phyloP scores from a whole-genome alignment of 2,329 filamentous ascomycete genomes.

The Exophiala xenobiotica region DNA sequence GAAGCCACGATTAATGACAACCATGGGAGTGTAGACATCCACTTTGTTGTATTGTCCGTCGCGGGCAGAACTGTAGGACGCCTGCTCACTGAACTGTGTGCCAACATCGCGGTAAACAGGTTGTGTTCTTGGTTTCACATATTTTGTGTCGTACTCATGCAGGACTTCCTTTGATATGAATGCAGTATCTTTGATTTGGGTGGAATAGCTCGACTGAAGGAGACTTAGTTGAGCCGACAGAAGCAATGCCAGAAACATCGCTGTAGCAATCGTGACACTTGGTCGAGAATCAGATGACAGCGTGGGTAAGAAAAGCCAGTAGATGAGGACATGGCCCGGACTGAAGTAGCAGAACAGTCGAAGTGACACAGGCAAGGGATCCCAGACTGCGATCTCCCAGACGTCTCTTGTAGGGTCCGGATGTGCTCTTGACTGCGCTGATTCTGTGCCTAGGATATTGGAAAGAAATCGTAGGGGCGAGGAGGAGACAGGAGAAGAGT shows the following conservation, averaged over 20 bases:
- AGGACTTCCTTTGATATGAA: conserved; percentile 89
- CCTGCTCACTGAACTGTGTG: conserved; percentile 66
- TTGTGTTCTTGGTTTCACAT: conserved; percentile 85
- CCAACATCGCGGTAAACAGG: conserved; percentile 74
- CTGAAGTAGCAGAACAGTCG: conserved; percentile 88
- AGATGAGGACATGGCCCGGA: conserved; percentile 86
- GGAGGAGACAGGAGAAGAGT: conserved; percentile 73
- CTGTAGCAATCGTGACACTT: conserved; percentile 81
- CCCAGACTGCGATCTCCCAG: conserved; percentile 93
- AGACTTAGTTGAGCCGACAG: conserved; percentile 75
- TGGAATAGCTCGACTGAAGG: conserved; percentile 71
- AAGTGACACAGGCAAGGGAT: conserved; percentile 80
- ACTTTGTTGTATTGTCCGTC: conserved; percentile 54
- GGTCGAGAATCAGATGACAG: conserved; percentile 72
- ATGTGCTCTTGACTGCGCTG: conserved; percentile 79
- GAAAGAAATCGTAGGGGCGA: conserved; percentile 77
- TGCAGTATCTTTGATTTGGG: conserved; percentile 79
- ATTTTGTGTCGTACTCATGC: conserved; percentile 94
- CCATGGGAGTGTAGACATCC: conserved; percentile 61
- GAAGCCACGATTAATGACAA: conserved; percentile 71
- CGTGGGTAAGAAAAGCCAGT: conserved; percentile 83
- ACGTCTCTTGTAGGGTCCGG: conserved; percentile 81
- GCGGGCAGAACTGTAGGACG: conserved; percentile 38
- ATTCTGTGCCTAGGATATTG: conserved; percentile 64
- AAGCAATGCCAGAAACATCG: conserved; percentile 71